Base-by-base conservation (phyloP, 2,329 filamentous ascomycete genomes). In the Phoma sp. region DNA sequence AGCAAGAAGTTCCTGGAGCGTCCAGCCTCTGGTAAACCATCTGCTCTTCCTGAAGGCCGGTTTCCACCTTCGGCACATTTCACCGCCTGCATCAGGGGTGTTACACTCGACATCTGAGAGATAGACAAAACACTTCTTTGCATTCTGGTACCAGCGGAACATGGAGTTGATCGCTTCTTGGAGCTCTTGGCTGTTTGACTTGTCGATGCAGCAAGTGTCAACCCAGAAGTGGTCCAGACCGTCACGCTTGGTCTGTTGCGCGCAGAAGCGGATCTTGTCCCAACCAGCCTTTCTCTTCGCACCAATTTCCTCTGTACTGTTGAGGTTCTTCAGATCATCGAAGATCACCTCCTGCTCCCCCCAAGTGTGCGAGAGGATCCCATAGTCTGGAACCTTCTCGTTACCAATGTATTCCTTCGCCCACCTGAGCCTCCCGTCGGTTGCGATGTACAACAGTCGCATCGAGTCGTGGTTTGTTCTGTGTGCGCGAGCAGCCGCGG, bases 1-100 rank as follows among this genome's bases (percentile, higher is more conserved):
- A 40, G 62, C 62, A 42, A 64, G 40, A 33, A 61, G 55, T 21
- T 60, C 57, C 39, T 60, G 57, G 4, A 60, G 29, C n/a, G 54
- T 57, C 54, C 57, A 60, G 7, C 42, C 42, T 5, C 42, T 21
- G 23, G 21, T 37, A 11, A 46, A 58, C 58, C 58, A 60, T 17
- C 45, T 47, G 21, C 49, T 57, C 37, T 52, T 33, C 17, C 32
- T 39, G 32, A 55, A 52, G 7, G 47, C 26, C 15, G 40, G 10
- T 10, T 42, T 18, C 30, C 30, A 33, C 15, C 30, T 33, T 4
- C 15, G 30, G 12, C 9, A 15, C 17, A n/a, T 4, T 15, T 36
- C 33, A 11, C 36, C 18, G 34, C 38, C 32, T 14, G 5, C 32
- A 28, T 47, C 32, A 1, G 14, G 11, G 20, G 17, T 39, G 18